Percentiles rank a stretch among this genome's conserved stretches.
These are phyloP conservation scores for Starmerella stellata DNA, from an alignment of 805 yeast genomes.

Conservation along the genomic window DNA sequence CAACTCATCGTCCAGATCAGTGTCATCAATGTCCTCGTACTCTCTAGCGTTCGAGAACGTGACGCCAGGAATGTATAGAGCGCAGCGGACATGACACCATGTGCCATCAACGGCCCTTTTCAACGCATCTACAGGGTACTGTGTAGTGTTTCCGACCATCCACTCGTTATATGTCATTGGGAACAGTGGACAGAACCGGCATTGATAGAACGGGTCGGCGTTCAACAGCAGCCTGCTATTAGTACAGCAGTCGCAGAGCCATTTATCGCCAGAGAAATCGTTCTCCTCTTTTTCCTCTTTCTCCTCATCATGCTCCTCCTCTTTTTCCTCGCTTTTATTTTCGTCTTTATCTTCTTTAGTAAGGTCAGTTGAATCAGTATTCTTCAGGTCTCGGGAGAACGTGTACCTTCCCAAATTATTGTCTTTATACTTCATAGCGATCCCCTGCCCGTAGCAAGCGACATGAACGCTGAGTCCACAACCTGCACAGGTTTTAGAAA, in stretches of 20 bases:
- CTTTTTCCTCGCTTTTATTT: too few species aligned
- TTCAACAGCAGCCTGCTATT: conserved; percentile 38
- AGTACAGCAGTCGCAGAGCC: conserved; percentile 42
- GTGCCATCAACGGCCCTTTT: conserved; percentile 11
- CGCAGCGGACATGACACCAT: conserved; percentile 17
- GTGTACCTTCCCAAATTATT: too few species aligned
- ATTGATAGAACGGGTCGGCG: conserved; percentile 23
- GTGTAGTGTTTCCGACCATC: conserved; percentile 6
- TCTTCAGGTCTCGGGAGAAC: too few species aligned
- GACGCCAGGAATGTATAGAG: conserved; percentile 6
- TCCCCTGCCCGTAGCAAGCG: conserved; percentile 12
- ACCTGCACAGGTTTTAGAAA: conserved; percentile 6
- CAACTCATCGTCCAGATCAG: background rate
- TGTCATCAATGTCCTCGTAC: conserved; percentile 2
- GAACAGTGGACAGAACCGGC: conserved; percentile 11
- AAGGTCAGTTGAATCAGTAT: too few species aligned
- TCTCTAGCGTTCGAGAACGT: conserved; percentile 5
- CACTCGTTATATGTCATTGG: conserved; percentile 11
- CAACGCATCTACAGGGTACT: conserved; percentile 10
- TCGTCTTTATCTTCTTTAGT: too few species aligned
- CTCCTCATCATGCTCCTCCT: too few species aligned
- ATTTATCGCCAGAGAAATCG: conserved; percentile 18
- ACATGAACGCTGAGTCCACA: conserved; percentile 13
- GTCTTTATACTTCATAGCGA: too few species aligned
- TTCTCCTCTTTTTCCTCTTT: background rate